Percentiles rank a stretch among this genome's conserved stretches.
phyloP scores from a whole-genome alignment of 2,329 filamentous ascomycete species.

The Arthrinium phaeospermum region DNA sequence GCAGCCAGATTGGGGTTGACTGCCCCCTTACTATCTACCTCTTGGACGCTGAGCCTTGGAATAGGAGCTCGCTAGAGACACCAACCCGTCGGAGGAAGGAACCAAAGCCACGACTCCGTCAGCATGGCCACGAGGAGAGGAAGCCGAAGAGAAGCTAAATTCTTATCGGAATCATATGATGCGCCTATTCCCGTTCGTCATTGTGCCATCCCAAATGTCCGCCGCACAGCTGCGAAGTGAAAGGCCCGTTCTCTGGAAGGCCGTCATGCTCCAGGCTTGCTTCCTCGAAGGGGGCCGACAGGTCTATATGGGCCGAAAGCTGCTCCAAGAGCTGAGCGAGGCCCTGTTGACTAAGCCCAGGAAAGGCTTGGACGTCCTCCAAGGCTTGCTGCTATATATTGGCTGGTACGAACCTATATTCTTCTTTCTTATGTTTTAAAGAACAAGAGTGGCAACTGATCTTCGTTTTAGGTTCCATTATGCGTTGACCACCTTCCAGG shows the following conservation, averaged over 20 bases:
- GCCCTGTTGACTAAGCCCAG: constrained; percentile 47
- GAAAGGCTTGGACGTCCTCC: constrained; percentile 53
- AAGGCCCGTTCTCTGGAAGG: constrained; percentile 56
- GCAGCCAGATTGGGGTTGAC: too few relatives aligned
- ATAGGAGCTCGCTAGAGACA: background rate
- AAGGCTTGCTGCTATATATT: constrained; percentile 51
- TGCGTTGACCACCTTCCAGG: constrained; percentile 54
- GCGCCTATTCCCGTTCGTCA: constrained; percentile 51
- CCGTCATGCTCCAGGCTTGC: constrained; percentile 51
- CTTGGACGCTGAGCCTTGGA: background rate
- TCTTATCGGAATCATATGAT: constrained; percentile 50
- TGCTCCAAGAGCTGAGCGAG: constrained; percentile 50
- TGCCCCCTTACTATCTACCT: too few relatives aligned
- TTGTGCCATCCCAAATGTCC: constrained; percentile 44
- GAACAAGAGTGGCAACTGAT: too few relatives aligned
- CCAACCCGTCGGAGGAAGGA: background rate
- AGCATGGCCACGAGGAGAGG: constrained; percentile 26
- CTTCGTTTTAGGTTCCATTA: constrained; percentile 48
- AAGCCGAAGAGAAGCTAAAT: constrained; percentile 46
- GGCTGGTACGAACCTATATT: constrained; percentile 46
- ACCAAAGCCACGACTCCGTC: background rate
- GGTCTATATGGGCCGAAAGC: constrained; percentile 47
- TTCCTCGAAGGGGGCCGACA: constrained; percentile 52
- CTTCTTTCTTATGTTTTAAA: too few relatives aligned
- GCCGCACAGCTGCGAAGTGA: constrained; percentile 45